phyloP scores from a whole-genome alignment of 192 early-diverging fungal genomes.

The Chytriomyces hyalinus region DNA sequence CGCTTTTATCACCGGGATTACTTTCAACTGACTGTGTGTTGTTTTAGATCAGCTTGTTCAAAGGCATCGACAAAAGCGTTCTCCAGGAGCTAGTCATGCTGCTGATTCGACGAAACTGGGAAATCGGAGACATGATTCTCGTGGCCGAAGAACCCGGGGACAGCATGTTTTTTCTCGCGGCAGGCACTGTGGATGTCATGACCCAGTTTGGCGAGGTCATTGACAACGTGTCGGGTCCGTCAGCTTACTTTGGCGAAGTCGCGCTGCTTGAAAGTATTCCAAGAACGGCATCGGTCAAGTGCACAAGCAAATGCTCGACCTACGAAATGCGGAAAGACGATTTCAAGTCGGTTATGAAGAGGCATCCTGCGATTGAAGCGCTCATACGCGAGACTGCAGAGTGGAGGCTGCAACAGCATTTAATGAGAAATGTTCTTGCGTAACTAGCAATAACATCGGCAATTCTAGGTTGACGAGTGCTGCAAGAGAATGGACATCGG shows the following conservation, averaged over 20 bases:
- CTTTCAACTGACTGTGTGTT: not conserved
- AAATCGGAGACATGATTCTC: slow-evolving; percentile 43
- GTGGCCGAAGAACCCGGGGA: slow-evolving; percentile 35
- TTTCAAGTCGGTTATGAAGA: slow-evolving; percentile 37
- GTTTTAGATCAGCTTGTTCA: slow-evolving; percentile 43
- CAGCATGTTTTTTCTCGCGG: slow-evolving; percentile 64
- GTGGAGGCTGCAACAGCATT: slow-evolving; percentile 50
- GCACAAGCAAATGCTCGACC: slow-evolving; percentile 44
- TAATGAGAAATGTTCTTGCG: slow-evolving; percentile 52
- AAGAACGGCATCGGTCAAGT: slow-evolving; percentile 52
- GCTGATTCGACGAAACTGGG: slow-evolving; percentile 41
- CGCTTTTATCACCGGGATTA: not conserved
- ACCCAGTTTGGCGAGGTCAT: slow-evolving; percentile 54
- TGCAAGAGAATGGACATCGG: no score
- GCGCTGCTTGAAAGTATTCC: slow-evolving; percentile 59
- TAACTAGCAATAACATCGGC: not conserved
- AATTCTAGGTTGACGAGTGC: no score
- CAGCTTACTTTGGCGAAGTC: slow-evolving; percentile 62
- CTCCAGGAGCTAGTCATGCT: slow-evolving; percentile 42
- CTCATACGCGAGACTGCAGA: slow-evolving; percentile 46
- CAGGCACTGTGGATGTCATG: slow-evolving; percentile 54
- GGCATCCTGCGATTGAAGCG: slow-evolving; percentile 43
- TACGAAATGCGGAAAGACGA: slow-evolving; percentile 44
- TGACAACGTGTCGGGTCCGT: slow-evolving; percentile 46
- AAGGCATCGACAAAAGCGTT: slow-evolving; percentile 40